phyloP scores from a whole-genome alignment of 352 stramenopile genomes.

The Thraustotheca clavata region DNA sequence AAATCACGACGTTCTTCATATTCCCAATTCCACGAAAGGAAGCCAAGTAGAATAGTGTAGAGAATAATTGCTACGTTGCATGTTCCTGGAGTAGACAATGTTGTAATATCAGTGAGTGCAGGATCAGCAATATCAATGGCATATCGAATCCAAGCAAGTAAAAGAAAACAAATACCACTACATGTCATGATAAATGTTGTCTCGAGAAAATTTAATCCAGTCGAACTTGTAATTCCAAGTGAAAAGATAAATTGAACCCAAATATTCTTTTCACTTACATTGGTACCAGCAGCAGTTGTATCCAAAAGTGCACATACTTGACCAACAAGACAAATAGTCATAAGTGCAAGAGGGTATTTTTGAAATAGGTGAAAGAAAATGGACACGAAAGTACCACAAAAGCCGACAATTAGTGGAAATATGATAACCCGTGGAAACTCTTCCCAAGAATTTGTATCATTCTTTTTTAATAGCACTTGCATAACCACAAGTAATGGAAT shows the following conservation, averaged over 20 bases:
- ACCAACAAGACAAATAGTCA: slow-evolving; percentile 55
- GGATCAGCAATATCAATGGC: slow-evolving; percentile 10
- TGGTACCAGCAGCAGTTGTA: slow-evolving; percentile 59
- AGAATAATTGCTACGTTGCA: slow-evolving; percentile 60
- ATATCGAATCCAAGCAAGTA: slow-evolving; percentile 63
- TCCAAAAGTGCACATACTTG: slow-evolving; percentile 68
- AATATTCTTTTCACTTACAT: slow-evolving; percentile 72
- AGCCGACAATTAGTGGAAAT: slow-evolving; percentile 67
- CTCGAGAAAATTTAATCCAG: slow-evolving; percentile 63
- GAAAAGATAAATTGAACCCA: slow-evolving; percentile 85
- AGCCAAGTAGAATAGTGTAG: slow-evolving; percentile 71
- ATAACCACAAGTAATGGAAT: slow-evolving; percentile 80
- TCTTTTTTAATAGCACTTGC: slow-evolving; percentile 78
- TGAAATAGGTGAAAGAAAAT: slow-evolving; percentile 58
- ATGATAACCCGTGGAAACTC: slow-evolving; percentile 68
- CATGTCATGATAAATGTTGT: slow-evolving; percentile 39
- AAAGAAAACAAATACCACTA: slow-evolving; percentile 70
- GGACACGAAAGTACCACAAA: slow-evolving; percentile 61
- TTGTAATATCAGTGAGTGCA: slow-evolving; percentile 20
- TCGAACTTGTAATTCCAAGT: slow-evolving; percentile 72
- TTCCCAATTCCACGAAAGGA: slow-evolving; percentile 82
- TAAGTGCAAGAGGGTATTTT: slow-evolving; percentile 35
- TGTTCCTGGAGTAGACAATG: slow-evolving; percentile 55
- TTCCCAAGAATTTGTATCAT: slow-evolving; percentile 54
- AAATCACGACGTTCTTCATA: slow-evolving; percentile 83